Conservation (phyloP, 139 green algal genomes). For the Mychonastes homosphaera region DNA sequence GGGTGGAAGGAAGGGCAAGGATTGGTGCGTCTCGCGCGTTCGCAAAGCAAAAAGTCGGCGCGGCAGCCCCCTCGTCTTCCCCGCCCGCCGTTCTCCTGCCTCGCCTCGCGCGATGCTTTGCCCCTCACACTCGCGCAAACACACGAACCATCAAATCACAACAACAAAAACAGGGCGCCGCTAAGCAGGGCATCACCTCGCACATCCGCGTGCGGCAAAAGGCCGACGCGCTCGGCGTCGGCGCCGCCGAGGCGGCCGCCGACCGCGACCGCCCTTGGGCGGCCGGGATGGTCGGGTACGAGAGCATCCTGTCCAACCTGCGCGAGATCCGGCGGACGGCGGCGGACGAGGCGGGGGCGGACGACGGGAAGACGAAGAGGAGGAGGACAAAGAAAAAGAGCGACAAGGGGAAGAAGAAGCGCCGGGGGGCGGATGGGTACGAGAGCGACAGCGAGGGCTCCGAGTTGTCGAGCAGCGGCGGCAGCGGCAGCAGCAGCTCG, state of each 20-base stretch:
- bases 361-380: slow-evolving; percentile 1
- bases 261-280: slow-evolving; percentile 50
- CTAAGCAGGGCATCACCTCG: slow-evolving; percentile 70
- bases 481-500: slow-evolving; percentile 12
- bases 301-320: slow-evolving; percentile 51
- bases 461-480: background rate
- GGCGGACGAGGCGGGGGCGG: background rate
- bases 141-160: background rate
- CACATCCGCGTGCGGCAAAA: slow-evolving; percentile 82
- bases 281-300: slow-evolving; percentile 58
- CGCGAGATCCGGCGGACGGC: slow-evolving; percentile 38
- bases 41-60: background rate
- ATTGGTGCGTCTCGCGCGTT: slow-evolving; percentile 31
- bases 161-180: slow-evolving; percentile 39
- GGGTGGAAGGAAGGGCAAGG: slow-evolving; percentile 78
- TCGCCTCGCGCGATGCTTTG: background rate
- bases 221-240: slow-evolving; percentile 64
- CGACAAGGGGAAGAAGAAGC: slow-evolving; percentile 1
- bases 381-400: slow-evolving; percentile 8
- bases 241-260: slow-evolving; percentile 39
- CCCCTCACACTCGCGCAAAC: background rate
- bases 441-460: background rate
- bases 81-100: no score
- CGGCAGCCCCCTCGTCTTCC: background rate
- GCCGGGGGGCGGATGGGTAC: background rate